A percentile compares a stretch with the other conserved stretches of the same genome.
Evolutionary conservation across 345 rosid species (phyloP).

Genomic region (Erodium maritimum): DNA sequence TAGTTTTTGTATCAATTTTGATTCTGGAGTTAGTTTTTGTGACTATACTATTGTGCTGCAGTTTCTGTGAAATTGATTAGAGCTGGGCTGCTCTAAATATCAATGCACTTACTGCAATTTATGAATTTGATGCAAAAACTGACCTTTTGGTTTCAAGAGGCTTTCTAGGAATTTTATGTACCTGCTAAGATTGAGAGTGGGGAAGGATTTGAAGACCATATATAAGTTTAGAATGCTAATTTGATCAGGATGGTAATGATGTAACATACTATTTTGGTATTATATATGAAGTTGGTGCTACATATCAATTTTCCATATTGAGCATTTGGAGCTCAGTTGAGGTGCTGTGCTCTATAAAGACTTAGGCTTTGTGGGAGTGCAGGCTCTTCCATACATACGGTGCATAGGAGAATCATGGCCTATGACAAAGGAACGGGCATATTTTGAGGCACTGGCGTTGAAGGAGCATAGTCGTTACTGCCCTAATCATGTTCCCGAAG

Average conservation of each 20-base stretch:
- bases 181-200: not conserved
- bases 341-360: not conserved
- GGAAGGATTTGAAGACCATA: not conserved
- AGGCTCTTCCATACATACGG: slow-evolving; percentile 94
- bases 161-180: not conserved
- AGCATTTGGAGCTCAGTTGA: too few species aligned
- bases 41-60: too few species aligned
- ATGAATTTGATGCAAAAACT: not conserved
- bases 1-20: too few species aligned
- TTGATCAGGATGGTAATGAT: not conserved
- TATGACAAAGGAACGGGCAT: slow-evolving; percentile 88
- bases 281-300: too few species aligned
- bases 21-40: too few species aligned
- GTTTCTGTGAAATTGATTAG: too few species aligned
- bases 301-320: too few species aligned
- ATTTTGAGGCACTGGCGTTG: slow-evolving; percentile 59
- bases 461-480: slow-evolving; percentile 55
- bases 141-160: too few species aligned
- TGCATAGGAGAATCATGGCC: slow-evolving; percentile 96
- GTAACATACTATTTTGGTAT: not conserved
- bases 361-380: slow-evolving; percentile 1
- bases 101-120: too few species aligned
- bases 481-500: slow-evolving; percentile 78
- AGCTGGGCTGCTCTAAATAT: too few species aligned
- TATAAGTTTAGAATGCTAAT: too few species aligned